Evolutionary conservation across 345 rosid species (phyloP), one percentile per base, ranked within the genome.

Genomic region (Euclidium syriacum): DNA sequence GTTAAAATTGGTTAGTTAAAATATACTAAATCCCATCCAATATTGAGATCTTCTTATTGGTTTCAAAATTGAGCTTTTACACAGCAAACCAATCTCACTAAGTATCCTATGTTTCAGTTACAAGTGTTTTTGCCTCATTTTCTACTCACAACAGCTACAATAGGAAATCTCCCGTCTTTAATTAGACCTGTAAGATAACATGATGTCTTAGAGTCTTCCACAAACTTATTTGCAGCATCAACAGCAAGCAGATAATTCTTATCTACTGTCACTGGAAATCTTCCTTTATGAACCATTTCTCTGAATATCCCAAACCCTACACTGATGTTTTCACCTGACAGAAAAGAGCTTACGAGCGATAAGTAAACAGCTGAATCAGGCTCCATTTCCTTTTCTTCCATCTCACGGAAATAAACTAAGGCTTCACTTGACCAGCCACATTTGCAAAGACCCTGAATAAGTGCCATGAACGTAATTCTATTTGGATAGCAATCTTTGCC

Each of bases 391-490:
- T 73, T 78, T 50, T 68, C 72, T 74, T 77, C 77, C 96, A 91
- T 91, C 72, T 77, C 77, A 57, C 55, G 80, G 46, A 91, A 63
- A 81, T 76, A 79, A 59, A 40, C 60, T 32, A 86, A 66, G 49
- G 90, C 96, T 57, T 68, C 78, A 15, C 75, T 50, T 14, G 91
- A 72, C 81, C 75, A 68, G 39, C 76, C 82, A 74, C 90, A 88
- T 58, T 83, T 84, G 85, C 90, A 81, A 60, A 91, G 90, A 70
- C 98, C 98, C 29, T 80, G 75, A 51, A 86, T 64, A 44, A 86
- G 79, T 62, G 82, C 85, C 85, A 83, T 83, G 75, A 74, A 91
- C 56, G 85, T 66, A 51, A 88, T 63, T 68, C 59, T 66, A 52
- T 77, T 83, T 4, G 92, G 92, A 47, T 17, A 46, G 42, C 83